Evolutionary conservation across 2,329 filamentous ascomycete species (phyloP).

Genomic region (Trichoderma breve): DNA sequence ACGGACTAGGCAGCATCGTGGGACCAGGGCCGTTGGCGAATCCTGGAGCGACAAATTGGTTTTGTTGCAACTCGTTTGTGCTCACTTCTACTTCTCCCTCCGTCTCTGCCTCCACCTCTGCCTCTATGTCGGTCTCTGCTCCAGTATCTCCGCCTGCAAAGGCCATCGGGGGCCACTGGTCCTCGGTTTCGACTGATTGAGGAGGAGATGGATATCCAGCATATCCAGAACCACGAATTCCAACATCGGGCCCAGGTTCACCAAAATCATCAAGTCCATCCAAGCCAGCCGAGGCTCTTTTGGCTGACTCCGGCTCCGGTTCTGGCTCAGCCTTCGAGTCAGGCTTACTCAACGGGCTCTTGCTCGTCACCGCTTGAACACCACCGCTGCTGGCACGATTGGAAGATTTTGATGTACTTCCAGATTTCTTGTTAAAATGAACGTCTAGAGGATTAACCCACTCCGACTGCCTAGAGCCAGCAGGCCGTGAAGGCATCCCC

Average conservation of each 20-base stretch:
- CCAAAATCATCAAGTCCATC: conserved; percentile 11
- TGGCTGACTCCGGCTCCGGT: not conserved
- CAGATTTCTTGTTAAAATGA: conserved; percentile 38
- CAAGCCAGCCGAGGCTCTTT: not conserved
- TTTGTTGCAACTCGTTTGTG: not conserved
- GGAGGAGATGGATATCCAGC: conserved; percentile 40
- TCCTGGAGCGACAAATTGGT: conserved; percentile 29
- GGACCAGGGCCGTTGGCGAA: conserved; percentile 27
- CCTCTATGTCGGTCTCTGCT: not conserved
- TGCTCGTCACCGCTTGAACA: conserved; percentile 25
- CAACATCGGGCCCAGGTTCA: conserved; percentile 13
- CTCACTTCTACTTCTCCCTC: not conserved
- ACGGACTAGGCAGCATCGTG: conserved; percentile 43
- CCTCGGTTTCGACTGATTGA: conserved; percentile 35
- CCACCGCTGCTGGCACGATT: conserved; percentile 24
- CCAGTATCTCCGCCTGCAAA: not conserved
- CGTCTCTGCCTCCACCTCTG: conserved; percentile 25
- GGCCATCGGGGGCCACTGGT: conserved; percentile 23
- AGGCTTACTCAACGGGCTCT: conserved; percentile 42
- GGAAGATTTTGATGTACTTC: conserved; percentile 25
- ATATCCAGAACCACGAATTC: conserved; percentile 27
- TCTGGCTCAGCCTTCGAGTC: not conserved
- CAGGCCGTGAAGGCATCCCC: conserved; percentile 25
- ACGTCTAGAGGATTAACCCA: conserved; percentile 51
- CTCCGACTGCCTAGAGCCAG: conserved; percentile 35